Evolutionary conservation across 176 grass and related monocot species (phyloP), one percentile per base, ranked within the genome.

Genomic region (Rhipidocladum racemiflorum): DNA sequence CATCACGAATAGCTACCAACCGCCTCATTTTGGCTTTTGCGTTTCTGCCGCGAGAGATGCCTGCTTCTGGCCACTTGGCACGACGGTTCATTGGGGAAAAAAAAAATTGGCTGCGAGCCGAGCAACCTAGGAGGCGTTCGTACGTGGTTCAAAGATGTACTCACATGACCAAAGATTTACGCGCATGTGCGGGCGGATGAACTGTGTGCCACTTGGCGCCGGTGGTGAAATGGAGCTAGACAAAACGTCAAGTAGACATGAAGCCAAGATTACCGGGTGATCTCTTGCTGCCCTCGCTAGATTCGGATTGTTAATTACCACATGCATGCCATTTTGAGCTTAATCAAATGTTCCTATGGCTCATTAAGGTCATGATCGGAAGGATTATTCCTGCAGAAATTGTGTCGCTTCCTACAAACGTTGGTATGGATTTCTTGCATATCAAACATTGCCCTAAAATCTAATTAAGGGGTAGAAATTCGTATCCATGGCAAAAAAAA

Each of bases 111-210:
- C 9, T 6, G 54, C 54, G 54, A 72, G 3, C 16, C 28, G 7
- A 50, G 69, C 44, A 49, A 72, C 27, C 68, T 72, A 20, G 25
- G 44, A 50, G 69, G 24, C 27, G 44, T 45, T 49, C 36, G 36
- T 68, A 39, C 65, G 34, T 74, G 18, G 29, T 43, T 45, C 74
- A 77, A 44, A 73, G 59, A 73, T 73, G n/a, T 13, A 29, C 57
- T 55, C 84, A 80, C 84, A 86, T 86, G 76, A 68, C 9, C 59
- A 3, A 43, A 53, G 54, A 71, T 78, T 49, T 69, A 29, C 45
- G 38, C 61, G 53, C 45, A 54, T 79, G 76, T 6, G 44, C n/a
- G 62, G 21, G 61, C 44, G 25, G 44, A 65, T 9, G 53, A 8
- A 21, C 18, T 2, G 18, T 2, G 50, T 53, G 48, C 17, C 50